Conservation (phyloP, 306 rosid species). For the Lablab purpureus region DNA sequence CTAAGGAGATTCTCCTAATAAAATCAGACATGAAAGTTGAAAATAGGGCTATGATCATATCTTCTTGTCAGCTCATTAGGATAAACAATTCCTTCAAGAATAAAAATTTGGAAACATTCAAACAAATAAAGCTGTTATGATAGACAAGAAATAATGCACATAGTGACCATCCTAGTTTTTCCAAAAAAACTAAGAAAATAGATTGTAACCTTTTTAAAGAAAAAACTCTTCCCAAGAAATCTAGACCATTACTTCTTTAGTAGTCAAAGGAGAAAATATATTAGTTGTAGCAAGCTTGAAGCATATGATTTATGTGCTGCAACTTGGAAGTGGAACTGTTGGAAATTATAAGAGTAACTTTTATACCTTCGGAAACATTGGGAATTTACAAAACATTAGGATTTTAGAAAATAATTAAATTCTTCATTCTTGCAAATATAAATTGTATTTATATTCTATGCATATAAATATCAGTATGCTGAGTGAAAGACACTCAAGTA, state of each 20-base stretch:
- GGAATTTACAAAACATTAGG: background rate
- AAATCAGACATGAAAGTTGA: background rate
- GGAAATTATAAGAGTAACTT: background rate
- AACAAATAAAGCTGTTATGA: background rate
- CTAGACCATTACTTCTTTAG: background rate
- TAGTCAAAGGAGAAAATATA: background rate
- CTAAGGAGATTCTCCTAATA: background rate
- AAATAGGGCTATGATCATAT: background rate
- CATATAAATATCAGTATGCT: background rate
- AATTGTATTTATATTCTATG: background rate
- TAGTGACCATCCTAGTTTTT: background rate
- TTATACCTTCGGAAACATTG: background rate
- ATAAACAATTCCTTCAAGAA: background rate
- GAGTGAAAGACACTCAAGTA: slow-evolving; percentile 6
- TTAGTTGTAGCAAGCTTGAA: background rate
- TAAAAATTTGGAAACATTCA: background rate
- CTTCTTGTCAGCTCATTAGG: background rate
- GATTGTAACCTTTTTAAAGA: background rate
- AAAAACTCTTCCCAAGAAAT: background rate
- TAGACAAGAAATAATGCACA: background rate
- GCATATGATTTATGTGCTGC: background rate
- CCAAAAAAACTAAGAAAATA: background rate
- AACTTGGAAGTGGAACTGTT: background rate
- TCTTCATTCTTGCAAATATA: background rate
- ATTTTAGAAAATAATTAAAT: background rate